Conservation (phyloP, 192 early-diverging fungal genomes). For the Backusella liffmaniae region DNA sequence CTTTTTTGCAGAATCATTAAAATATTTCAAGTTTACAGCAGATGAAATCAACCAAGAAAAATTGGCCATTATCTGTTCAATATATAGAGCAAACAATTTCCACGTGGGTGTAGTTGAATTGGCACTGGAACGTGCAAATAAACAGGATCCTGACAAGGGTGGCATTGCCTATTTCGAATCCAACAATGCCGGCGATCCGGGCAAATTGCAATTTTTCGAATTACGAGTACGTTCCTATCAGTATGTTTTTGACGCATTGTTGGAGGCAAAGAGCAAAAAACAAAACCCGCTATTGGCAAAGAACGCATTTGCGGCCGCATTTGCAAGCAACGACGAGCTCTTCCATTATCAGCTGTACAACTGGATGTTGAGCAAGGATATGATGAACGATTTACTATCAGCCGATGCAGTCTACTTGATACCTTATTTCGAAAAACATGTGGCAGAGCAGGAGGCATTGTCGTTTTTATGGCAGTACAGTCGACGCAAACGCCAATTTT, state of each 20-base stretch:
- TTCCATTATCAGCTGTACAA: conserved; percentile 35
- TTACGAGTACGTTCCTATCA: conserved; percentile 3
- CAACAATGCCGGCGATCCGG: background rate
- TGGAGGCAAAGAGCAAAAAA: background rate
- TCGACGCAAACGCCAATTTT: conserved; percentile 9
- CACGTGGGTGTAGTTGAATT: conserved; percentile 26
- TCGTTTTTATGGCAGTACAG: conserved; percentile 31
- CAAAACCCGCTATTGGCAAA: background rate
- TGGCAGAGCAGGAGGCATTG: background rate
- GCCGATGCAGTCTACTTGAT: conserved; percentile 17
- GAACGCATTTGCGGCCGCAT: conserved; percentile 6
- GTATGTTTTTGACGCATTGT: background rate
- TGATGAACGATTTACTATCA: conserved; percentile 16
- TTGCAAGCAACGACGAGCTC: conserved; percentile 17
- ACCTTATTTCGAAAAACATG: conserved; percentile 24
- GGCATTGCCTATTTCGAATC: conserved; percentile 16
- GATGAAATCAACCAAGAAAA: conserved; percentile 14
- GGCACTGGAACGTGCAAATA: conserved; percentile 28
- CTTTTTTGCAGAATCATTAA: conserved; percentile 15
- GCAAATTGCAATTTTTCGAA: conserved; percentile 4
- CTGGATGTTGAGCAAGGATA: conserved; percentile 18
- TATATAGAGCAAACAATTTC: conserved; percentile 19
- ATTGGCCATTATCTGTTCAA: conserved; percentile 6
- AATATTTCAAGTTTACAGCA: conserved; percentile 22
- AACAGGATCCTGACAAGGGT: conserved; percentile 16